Evolutionary conservation across 352 stramenopile species (phyloP).

Genomic region (Halophytophthora polymorphica): DNA sequence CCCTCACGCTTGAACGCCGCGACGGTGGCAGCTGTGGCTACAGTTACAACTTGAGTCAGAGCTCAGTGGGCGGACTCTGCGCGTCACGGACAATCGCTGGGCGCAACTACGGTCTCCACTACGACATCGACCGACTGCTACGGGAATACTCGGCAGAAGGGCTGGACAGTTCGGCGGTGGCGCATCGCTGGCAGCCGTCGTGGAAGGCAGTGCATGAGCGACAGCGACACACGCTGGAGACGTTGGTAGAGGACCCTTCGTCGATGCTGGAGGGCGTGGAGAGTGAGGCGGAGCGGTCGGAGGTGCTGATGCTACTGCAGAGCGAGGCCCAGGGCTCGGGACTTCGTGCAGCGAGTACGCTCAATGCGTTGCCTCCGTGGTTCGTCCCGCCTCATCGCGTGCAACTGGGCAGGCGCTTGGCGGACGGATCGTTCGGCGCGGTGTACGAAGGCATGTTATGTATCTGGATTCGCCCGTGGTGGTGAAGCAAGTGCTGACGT

Average conservation of each 20-base stretch:
- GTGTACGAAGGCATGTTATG: no score
- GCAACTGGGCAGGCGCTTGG: no score
- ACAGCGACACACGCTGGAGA: not conserved
- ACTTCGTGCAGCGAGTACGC: no score
- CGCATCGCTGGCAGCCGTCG: no score
- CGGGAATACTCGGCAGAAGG: not conserved
- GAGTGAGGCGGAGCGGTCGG: conserved; percentile 9
- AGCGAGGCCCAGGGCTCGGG: no score
- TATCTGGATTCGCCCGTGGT: no score
- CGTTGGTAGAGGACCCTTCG: conserved; percentile 6
- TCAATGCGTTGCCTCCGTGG: no score
- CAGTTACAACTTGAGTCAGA: no score
- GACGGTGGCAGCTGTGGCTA: not conserved
- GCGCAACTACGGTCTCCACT: conserved; percentile 18
- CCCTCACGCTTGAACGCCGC: conserved; percentile 6
- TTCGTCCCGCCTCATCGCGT: no score
- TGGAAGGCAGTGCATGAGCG: not conserved
- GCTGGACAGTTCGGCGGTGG: conserved; percentile 1
- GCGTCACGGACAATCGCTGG: conserved; percentile 10
- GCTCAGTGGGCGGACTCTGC: no score
- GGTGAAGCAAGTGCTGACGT: no score
- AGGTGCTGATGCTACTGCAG: conserved; percentile 9
- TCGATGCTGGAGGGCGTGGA: conserved; percentile 4
- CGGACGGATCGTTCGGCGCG: no score
- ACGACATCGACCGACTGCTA: conserved; percentile 16